Base-by-base conservation (phyloP, 2,329 filamentous ascomycete species). In the Arachnopeziza araneosa region DNA sequence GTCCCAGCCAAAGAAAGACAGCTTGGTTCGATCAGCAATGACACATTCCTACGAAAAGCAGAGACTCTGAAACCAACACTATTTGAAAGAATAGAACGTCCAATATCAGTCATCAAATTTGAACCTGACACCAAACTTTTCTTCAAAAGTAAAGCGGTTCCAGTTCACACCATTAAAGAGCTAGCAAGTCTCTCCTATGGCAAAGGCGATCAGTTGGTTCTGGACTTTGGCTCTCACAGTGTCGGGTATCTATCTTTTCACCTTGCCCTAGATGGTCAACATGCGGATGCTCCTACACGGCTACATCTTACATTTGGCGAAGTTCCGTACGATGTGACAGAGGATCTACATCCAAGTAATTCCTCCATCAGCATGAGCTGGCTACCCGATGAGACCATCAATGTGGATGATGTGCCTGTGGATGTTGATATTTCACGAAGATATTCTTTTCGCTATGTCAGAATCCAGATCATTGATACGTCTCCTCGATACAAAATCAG, bases 341-440 rank as follows among this genome's bases (percentile, higher is more conserved):
- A 74, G 57, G 57, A 64, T 48, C 68, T 75, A 64, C 66, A 73
- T 52, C 62, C 64, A 12, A 70, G 72, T 58, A 63, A 74, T n/a
- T 73, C 73, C 7, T 75, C 71, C 72, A 75, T 75, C 60, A 74
- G 73, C 57, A 75, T 71, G 7, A 68, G 69, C 21, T 75, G 74
- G 74, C 69, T 75, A 4, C 74, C 73, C 0, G 73, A 75, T 55
- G 74, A 75, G 52, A 62, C 71, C 22, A 67, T 75, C 55, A 75
- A 73, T 56, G 62, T 75, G 36, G 73, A 75, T 60, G 65, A 66
- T 65, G 69, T 72, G 26, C 73, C 73, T 7, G 62, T 70, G 26
- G 60, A 61, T 8, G 64, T 75, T 12, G 50, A 62, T 1, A 63
- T 75, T n/a, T 63, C 67, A n/a, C 68, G 72, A 55, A 62, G 73